These are phyloP conservation scores for Pholiota conissans DNA, from an alignment of 768 basidiomycete genomes.

Conservation along the genomic window DNA sequence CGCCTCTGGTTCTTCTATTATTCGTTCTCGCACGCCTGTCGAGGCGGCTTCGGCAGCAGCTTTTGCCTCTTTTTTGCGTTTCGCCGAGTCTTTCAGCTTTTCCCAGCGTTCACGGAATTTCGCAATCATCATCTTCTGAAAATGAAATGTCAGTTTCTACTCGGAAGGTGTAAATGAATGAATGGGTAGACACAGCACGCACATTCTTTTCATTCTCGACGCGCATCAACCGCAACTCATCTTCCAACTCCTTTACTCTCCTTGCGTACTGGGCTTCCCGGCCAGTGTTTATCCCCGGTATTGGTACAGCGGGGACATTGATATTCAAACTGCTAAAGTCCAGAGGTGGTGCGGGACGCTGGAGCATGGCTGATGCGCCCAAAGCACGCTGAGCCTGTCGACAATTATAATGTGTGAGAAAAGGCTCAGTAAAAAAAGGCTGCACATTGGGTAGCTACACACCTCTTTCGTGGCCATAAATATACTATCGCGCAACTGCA, in stretches of 20 bases:
- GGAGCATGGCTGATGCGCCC: constrained; percentile 63
- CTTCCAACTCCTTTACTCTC: constrained; percentile 79
- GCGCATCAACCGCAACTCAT: constrained; percentile 63
- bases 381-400: constrained; percentile 77
- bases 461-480: constrained; percentile 69
- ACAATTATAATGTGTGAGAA: not conserved
- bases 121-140: constrained; percentile 77
- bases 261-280: constrained; percentile 57
- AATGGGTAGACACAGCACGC: constrained; percentile 20
- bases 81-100: constrained; percentile 85
- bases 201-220: constrained; percentile 86
- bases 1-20: constrained; percentile 70
- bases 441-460: constrained; percentile 4
- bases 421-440: not conserved
- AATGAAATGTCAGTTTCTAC: not conserved
- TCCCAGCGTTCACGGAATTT: constrained; percentile 89
- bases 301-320: constrained; percentile 51
- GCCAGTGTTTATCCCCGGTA: constrained; percentile 50
- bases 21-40: constrained; percentile 58
- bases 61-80: constrained; percentile 79
- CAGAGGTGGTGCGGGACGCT: constrained; percentile 41
- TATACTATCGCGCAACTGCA: constrained; percentile 78
- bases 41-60: constrained; percentile 48
- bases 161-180: not conserved
- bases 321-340: constrained; percentile 62